These are phyloP conservation scores for Ambrosiella beaveri DNA, from an alignment of 2,329 filamentous ascomycete genomes.

Conservation along the genomic window DNA sequence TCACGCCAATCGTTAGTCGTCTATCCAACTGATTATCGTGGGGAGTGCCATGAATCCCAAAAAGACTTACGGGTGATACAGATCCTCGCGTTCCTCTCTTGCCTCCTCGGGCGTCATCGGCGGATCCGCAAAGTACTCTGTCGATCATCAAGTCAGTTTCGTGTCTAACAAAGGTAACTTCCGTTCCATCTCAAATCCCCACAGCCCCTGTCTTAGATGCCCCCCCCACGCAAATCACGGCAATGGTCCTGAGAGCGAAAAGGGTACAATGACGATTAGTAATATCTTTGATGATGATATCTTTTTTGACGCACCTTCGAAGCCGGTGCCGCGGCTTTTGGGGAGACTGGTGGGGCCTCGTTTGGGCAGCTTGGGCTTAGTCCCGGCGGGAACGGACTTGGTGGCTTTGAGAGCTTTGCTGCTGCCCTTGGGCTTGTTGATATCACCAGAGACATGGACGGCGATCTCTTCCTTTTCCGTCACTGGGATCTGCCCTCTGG, in stretches of 20 bases:
- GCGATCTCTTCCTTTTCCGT: neutral
- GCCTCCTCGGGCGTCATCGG: conserved; percentile 57
- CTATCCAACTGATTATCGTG: conserved; percentile 11
- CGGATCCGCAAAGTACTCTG: conserved; percentile 61
- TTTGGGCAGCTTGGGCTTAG: neutral
- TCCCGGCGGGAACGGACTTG: neutral
- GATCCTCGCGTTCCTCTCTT: conserved; percentile 39
- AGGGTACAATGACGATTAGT: neutral
- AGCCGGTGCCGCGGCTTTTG: conserved; percentile 41
- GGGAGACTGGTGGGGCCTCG: conserved; percentile 5
- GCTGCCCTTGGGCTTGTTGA: neutral
- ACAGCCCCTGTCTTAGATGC: too few relatives aligned
- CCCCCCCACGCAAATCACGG: too few relatives aligned
- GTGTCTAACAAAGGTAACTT: neutral
- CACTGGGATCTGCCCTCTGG: too few relatives aligned
- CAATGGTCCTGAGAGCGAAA: too few relatives aligned
- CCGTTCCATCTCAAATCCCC: too few relatives aligned
- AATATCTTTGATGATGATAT: neutral
- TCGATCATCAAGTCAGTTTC: neutral
- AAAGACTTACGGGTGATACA: conserved; percentile 46
- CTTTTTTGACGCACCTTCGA: conserved; percentile 37
- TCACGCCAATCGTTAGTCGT: too few relatives aligned
- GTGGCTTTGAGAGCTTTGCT: neutral
- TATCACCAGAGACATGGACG: neutral
- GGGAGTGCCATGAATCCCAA: neutral